Percentiles rank a stretch among this genome's conserved stretches.
Evolutionary conservation across 2,329 filamentous ascomycete genomes (phyloP).

Genomic region (Exophiala phaeomuriformis): DNA sequence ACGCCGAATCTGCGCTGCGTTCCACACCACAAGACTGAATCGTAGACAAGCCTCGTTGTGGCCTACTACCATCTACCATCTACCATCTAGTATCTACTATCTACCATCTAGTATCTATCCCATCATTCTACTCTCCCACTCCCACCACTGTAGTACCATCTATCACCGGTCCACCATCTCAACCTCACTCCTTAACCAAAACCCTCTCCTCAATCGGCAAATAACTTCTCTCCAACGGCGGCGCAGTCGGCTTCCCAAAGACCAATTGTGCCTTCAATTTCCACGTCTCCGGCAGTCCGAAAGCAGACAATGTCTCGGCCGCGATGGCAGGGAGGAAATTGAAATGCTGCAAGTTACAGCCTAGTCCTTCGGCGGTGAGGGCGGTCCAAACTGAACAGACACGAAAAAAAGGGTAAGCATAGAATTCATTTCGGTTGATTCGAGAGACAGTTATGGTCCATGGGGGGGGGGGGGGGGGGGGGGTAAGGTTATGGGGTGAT

Average conservation of each 20-base stretch:
- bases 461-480: too few species aligned
- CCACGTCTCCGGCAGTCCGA: constrained; percentile 66
- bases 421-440: too few species aligned
- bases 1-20: too few species aligned
- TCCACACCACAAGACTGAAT: too few species aligned
- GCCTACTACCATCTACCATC: too few species aligned
- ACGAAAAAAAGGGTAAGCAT: too few species aligned
- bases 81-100: too few species aligned
- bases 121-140: background rate
- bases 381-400: too few species aligned
- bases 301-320: constrained; percentile 59
- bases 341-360: constrained; percentile 88
- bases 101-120: too few species aligned
- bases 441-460: too few species aligned
- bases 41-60: too few species aligned
- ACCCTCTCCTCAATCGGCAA: constrained; percentile 19
- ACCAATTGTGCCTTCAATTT: constrained; percentile 75
- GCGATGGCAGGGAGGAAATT: constrained; percentile 66
- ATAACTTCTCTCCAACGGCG: constrained; percentile 16
- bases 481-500: background rate
- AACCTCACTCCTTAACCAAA: constrained; percentile 12
- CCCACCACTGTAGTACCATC: background rate
- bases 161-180: background rate
- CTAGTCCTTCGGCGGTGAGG: constrained; percentile 74
- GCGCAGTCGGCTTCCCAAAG: constrained; percentile 50